Evolutionary conservation across 768 basidiomycete species (phyloP), one percentile per base, ranked within the genome.

Genomic region (Hericium rajendrae): DNA sequence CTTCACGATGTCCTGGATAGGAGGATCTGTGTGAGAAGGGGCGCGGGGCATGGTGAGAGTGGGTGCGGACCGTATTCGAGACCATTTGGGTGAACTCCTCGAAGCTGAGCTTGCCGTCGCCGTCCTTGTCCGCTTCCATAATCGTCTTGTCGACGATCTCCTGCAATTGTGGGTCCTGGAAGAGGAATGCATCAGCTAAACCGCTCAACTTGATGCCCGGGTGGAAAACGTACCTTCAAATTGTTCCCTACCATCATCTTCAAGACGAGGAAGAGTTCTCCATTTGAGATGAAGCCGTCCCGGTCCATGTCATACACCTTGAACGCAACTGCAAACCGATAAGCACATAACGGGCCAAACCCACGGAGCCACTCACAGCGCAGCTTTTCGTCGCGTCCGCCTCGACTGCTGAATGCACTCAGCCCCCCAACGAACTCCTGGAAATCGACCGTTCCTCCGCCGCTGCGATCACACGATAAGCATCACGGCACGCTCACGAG

Each of bases 161-260:
- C 71, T 99, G 97, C 59, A 99, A 75, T 75, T 98, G 97, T 69
- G 95, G 91, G 69, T 99, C 97, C 92, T 95, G 68, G 28, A 37
- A 2, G 15, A 18, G 20, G 20, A 24, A 20, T 18, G n/a, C 15
- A 10, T 22, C 26, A 12, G 41, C 20, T 16, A 18, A 55, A 32
- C 12, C 6, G 16, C 43, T 8, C 8, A 57, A 38, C 56, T 48
- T 20, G 28, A 39, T 28, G 13, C 26, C 20, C 43, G 15, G 11
- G 39, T 8, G 28, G 39, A 48, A 59, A 26, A 57, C 71, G 58
- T 51, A 93, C 93, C 79, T 99, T 99, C 66, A 99, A 76, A 72
- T 99, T 99, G 71, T 89, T 97, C 38, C 97, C 97, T 52, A 98
- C 97, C 97, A 99, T 99, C 92, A 98, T 98, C 80, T 99, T 99